Base-by-base conservation (phyloP, 495 filamentous ascomycete genomes). In the Xylaria flabelliformis region DNA sequence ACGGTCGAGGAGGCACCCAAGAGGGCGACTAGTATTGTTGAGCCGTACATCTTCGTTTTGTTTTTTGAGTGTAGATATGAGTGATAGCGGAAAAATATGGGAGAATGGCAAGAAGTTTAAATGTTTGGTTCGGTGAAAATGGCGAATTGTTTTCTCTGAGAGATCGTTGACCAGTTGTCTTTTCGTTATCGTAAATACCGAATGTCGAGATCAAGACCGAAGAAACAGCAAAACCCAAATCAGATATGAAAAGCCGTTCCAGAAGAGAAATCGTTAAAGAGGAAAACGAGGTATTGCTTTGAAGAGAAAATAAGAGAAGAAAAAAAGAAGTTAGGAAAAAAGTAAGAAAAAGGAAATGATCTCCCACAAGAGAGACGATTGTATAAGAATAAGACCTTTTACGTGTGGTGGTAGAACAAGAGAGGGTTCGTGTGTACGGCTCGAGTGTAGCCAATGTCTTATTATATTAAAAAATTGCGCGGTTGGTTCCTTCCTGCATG, bases 11-110 rank as follows among this genome's bases (percentile, higher is more conserved):
- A 66, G 74, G 82, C 83, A 78, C 80, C 79, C 69, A 88, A 81
- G 64, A 83, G 80, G 44, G 86, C 82, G 26, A 81, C 74, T 29
- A 88, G 71, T 70, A 86, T 71, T 66, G 84, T 77, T 65, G 82
- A 82, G 72, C 77, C 78, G 68, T 80, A 80, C 86, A 89, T 88
- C 48, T 76, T 83, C 5, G 10, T 34, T 50, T 26, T 36, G 36
- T 19, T 15, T 59, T 59, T 34, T 36, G 32, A 17, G 9, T 44
- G 56, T 62, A 4, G 56, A 63, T 34, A 55, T 48, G 55, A 21
- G n/a, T 13, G 21, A 1, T 48, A 41, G 67, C 17, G 29, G 51
- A 29, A 39, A 15, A 44, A 32, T 10, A n/a, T 50, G 19, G 19
- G 19, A 62, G 32, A 8, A 39, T n/a, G 48, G 13, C 36, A 3